Evolutionary conservation across 495 filamentous ascomycete species (phyloP), one percentile per base, ranked within the genome.

Genomic region (Poronia punctata): DNA sequence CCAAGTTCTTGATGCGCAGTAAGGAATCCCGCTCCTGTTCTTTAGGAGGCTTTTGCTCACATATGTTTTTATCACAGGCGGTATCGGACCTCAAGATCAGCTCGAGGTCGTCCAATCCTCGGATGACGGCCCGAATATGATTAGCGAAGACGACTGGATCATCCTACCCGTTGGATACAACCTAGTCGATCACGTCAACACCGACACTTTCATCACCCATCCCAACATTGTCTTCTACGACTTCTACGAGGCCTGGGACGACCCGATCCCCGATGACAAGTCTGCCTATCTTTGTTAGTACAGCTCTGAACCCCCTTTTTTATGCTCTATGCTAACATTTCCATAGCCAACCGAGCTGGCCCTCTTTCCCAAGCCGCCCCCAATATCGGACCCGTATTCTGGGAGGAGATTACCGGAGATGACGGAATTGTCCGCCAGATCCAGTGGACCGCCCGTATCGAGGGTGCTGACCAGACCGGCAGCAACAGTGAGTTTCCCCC

Each of bases 91-190:
- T 17, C 46, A 61, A n/a, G 75, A 79, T 45, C 73, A 79, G 62
- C 74, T 83, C 12, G 60, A 68, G 30, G 49, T 76, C 7, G 75
- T 81, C 23, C 65, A 73, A 45, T 54, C 57, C 37, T 73, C 71
- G 3, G 53, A 65, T 1, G 68, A 76, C 37, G 74, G 78, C 14
- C 56, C 73, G 6, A 65, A 58, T n/a, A 69, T 80, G 66, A 69
- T 77, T 44, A 57, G 44, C 38, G 62, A 55, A 31, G 48, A 57
- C 1, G 50, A 75, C 12, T 87, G 83, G 83, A 82, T 89, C 53
- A 65, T 78, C 46, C 67, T 84, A 11, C 84, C 84, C 15, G 83
- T 89, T 14, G 84, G 84, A 17, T 71, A 82, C 52, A 85, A 84
- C 53, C 57, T 87, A 28, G 74, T 79, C 44, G 84, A 88, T 54